Evolutionary conservation across 2,329 filamentous ascomycete genomes (phyloP), one percentile per base, ranked within the genome.

Genomic region (Aspergillus floridensis): DNA sequence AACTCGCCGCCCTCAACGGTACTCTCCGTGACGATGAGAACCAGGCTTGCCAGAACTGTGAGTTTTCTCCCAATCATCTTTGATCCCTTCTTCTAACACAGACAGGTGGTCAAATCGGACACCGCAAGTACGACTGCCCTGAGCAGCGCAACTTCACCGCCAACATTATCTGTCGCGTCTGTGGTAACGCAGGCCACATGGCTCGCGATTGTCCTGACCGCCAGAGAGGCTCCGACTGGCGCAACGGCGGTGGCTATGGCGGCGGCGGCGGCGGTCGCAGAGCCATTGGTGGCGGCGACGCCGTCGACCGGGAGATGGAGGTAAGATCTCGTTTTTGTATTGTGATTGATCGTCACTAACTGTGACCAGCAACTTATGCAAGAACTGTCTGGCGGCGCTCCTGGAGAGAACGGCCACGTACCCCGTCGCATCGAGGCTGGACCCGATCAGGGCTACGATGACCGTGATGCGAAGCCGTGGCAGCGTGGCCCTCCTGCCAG

Each of bases 1-100:
- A 99, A 77, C 90, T 99, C 65, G 95, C 95, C 48, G 92, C 95
- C 26, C 89, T 99, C 70, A 99, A 99, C 86, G 95, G 95, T 86
- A 99, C 95, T 8, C 88, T 99, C 21, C 93, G 95, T 81, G 95
- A 99, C 74, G 95, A 99, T 72, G 95, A 99, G 76, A 99, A 99
- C 78, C 95, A 99, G 77, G 95, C 95, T 66, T 99, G 95, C 80
- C 95, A 99, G 81, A 99, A 99, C 82, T 99, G 87, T 81, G 77
- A 75, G 81, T 77, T 26, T 26, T 22, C 38, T 46, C 35, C 12
- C 7, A 10, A 12, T 35, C 14, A 6, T 35, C 11, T 12, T 24
- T 8, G 6, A 21, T 53, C 3, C 21, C 5, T 14, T 6, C 16
- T 53, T 31, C 41, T 24, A 35, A 47, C 21, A n/a, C 4, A 19